Evolutionary conservation across 2,329 filamentous ascomycete species (phyloP), one percentile per base, ranked within the genome.

Genomic region (Sporothrix mexicana): DNA sequence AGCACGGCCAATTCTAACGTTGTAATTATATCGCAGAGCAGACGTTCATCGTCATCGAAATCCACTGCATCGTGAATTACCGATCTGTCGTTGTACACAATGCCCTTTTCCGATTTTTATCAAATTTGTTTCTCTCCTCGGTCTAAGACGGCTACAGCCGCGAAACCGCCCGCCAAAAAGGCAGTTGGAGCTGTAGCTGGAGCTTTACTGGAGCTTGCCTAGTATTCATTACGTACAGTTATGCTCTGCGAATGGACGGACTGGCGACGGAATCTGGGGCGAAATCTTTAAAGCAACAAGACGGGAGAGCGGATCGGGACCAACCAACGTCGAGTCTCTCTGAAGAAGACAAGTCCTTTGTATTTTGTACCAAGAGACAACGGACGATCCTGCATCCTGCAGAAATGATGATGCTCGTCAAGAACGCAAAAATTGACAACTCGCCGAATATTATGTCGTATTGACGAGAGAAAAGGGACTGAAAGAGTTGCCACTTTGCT

Each of bases 191-290:
- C 25, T 17, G 45, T 10, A 20, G 36, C 20, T 43, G 49, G 49
- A 17, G 47, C 15, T 23, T 12, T 25, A 36, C 41, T 30, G 36
- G 36, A 17, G 5, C 17, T 43, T 15, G 68, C 72, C 43, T 66
- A 8, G 69, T 74, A 69, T 74, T n/a, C 73, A 73, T 73, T 74
- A 73, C 73, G 71, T 73, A 73, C 72, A 6, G 68, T 5, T 25
- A 55, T 47, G 68, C 62, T n/a, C 61, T 73, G 70, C 70, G n/a
- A 75, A 30, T 74, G 74, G 74, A 57, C 70, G 43, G 64, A 69
- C 55, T 72, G 73, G 62, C 69, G 73, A 74, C 68, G 68, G 53
- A 12, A 6, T n/a, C 41, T 43, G 43, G 41, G 43, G 53, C 66
- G 9, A 45, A 66, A 17, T 13, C n/a, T 25, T 17, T 45, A 53